Base-by-base conservation (phyloP, 768 basidiomycete genomes). In the Gymnopilus junonius region DNA sequence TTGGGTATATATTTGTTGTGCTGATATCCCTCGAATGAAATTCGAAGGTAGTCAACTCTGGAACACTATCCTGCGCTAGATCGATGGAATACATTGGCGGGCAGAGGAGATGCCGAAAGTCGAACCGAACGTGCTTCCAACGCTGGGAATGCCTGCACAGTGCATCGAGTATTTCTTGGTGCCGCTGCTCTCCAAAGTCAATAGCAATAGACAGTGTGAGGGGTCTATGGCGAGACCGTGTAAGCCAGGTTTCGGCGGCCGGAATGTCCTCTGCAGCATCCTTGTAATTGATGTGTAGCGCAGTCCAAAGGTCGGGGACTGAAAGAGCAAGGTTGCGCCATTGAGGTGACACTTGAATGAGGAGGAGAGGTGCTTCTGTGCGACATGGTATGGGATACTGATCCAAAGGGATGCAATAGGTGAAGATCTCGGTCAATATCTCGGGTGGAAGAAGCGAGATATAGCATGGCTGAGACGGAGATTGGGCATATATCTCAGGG, bases 1-100 rank as follows among this genome's bases (percentile, higher is more conserved):
- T 70, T 4, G 72, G 76, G 32, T 66, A 58, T 31, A 75, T 62
- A 58, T 77, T 77, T 62, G 65, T 68, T 35, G 66, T 71, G 64
- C 74, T 74, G 58, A 77, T 69, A 61, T 75, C 74, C 55, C 71
- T 65, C 3, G 74, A 75, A 64, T 73, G 71, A 64, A 77, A 75
- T 64, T 77, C 74, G 62, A 75, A 77, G 35, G 74, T 73, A 37
- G 61, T 55, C 48, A 77, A 61, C 55, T 69, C 57, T 21, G 74
- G 74, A 27, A 73, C 64, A 55, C 68, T 65, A 27, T 56, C 63
- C 35, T 67, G 53, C 2, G 76, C 74, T 45, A 68, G 63, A 50
- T 70, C 65, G 23, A 77, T 69, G 42, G 70, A 59, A 64, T 75
- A 77, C 72, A 74, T 72, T 27, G 66, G 70, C 4, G 74, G 72